A percentile compares a stretch with the other conserved stretches of the same genome.
phyloP scores from a whole-genome alignment of 2,329 filamentous ascomycete genomes.

The Aspergillus luchuensis region DNA sequence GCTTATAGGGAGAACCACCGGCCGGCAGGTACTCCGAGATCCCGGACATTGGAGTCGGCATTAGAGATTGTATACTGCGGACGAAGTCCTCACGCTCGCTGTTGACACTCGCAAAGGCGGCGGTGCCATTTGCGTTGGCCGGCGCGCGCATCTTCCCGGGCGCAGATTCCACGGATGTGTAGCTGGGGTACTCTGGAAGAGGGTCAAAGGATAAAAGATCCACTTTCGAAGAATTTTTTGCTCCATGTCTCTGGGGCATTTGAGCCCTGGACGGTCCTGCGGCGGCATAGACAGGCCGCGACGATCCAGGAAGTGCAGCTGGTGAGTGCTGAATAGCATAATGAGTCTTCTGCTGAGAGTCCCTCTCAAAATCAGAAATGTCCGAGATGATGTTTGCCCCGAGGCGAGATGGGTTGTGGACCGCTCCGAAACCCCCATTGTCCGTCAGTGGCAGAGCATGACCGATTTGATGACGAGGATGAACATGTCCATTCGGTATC shows the following conservation, averaged over 20 bases:
- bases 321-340: conserved; percentile 14
- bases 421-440: conserved; percentile 15
- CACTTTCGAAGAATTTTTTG: conserved; percentile 21
- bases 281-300: conserved; percentile 11
- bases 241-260: conserved; percentile 17
- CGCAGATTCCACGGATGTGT: conserved; percentile 14
- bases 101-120: conserved; percentile 16
- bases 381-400: conserved; percentile 14
- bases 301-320: conserved; percentile 5
- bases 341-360: conserved; percentile 17
- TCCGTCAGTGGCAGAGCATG: conserved; percentile 25
- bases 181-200: conserved; percentile 20
- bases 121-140: conserved; percentile 11
- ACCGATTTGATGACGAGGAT: conserved; percentile 17
- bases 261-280: conserved; percentile 8
- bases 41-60: conserved; percentile 16
- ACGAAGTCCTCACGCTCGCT: conserved; percentile 22
- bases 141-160: background rate
- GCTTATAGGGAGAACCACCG: background rate
- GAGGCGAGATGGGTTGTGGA: conserved; percentile 23
- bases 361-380: conserved; percentile 15
- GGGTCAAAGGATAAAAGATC: conserved; percentile 27
- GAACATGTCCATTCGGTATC: conserved; percentile 21
- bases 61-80: conserved; percentile 23
- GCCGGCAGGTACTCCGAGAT: conserved; percentile 13